Base-by-base conservation (phyloP, 1,139 yeast species). In the Hemisphaericaspora lyxosophila region DNA sequence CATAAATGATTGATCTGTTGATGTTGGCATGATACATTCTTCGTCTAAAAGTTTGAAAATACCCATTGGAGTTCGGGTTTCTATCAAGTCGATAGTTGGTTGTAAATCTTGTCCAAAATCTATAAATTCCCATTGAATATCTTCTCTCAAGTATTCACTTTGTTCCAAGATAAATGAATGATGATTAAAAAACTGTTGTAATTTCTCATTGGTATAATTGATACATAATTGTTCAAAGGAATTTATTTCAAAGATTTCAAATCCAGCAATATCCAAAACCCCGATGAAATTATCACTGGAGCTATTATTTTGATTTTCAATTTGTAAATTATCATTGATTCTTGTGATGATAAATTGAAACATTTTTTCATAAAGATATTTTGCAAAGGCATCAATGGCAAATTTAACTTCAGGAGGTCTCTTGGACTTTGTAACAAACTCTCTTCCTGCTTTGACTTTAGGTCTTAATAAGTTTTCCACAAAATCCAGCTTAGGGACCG, bases 81-180 rank as follows among this genome's bases (percentile, higher is more conserved):
- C 98, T 41, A 94, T 89, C 41, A 94, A 70, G 51, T 92, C 95
- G 35, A 94, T 92, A 0, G 98, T 92, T 18, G 95, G 95, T 58
- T 92, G 96, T 39, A 92, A 69, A 59, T 94, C 97, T 46, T 84
- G 87, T n/a, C 98, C 98, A 62, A 89, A 94, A 59, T 94, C 98
- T 35, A 90, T 85, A 49, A 86, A 94, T 51, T 89, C 85, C 99
- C 99, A 94, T 48, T 87, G 90, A 41, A 94, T 92, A 48, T 89
- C 87, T 63, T 94, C 98, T 41, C 89, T 78, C 44, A 90, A 67
- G 54, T 94, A 94, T 62, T 94, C 98, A 55, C 90, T 90, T 62
- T 94, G 99, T 60, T 94, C 99, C 30, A 94, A 72, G 11, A 90
- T 95, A 66, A 94, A 94, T 78, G 95, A 90, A 60, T 92, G 97